Percentiles rank a stretch among this genome's conserved stretches.
Conservation (phyloP, 148 eudicot species). For the Gaultheria prostrata region DNA sequence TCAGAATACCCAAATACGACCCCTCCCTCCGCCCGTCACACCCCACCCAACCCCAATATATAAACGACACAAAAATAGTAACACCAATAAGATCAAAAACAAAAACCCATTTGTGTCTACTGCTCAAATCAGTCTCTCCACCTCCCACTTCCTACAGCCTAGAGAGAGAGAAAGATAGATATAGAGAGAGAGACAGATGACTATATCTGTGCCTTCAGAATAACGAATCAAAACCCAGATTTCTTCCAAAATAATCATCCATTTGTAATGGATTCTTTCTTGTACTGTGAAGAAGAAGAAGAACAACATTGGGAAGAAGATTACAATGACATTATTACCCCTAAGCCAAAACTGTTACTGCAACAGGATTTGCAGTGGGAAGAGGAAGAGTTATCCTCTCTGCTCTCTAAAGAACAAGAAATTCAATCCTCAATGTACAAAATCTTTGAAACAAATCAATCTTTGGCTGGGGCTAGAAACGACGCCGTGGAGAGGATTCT, state of each 20-base stretch:
- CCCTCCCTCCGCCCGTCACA: neutral
- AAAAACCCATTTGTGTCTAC: neutral
- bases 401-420: slow-evolving; percentile 5
- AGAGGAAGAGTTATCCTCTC: slow-evolving; percentile 8
- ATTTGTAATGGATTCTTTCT: neutral
- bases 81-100: neutral
- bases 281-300: slow-evolving; percentile 4
- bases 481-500: slow-evolving; percentile 14
- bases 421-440: neutral
- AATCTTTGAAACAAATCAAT: neutral
- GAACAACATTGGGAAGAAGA: neutral
- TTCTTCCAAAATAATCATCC: neutral
- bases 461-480: neutral
- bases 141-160: neutral
- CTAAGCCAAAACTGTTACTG: neutral
- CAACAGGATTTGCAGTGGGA: neutral
- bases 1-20: neutral
- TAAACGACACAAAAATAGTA: neutral
- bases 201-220: neutral
- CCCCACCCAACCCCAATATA: neutral
- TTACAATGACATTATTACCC: neutral
- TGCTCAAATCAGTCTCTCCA: neutral
- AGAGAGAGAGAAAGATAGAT: slow-evolving; percentile 4
- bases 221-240: neutral
- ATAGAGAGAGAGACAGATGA: neutral